These are phyloP conservation scores for Cercospora brassicicola DNA, from an alignment of 2,329 filamentous ascomycete species.

Conservation along the genomic window DNA sequence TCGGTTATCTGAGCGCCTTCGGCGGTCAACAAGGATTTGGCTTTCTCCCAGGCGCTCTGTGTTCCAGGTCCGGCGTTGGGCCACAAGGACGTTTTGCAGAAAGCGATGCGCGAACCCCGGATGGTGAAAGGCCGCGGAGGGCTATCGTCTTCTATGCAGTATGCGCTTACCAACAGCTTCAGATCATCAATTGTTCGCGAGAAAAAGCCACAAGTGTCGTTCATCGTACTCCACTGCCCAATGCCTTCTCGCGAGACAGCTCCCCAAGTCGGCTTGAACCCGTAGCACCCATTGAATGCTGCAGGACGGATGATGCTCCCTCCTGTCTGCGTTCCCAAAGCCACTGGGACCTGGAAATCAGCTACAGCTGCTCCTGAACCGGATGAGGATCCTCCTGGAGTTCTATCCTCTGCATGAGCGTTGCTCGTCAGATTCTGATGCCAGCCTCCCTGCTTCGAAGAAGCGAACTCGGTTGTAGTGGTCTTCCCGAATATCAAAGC, in stretches of 20 bases:
- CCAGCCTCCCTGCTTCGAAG: conserved; percentile 50
- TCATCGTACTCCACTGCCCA: conserved; percentile 57
- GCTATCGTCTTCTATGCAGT: background rate
- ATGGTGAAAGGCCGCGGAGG: conserved; percentile 40
- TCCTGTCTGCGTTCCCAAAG: conserved; percentile 65
- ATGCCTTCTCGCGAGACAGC: conserved; percentile 62
- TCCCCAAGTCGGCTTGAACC: conserved; percentile 64
- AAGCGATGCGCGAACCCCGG: conserved; percentile 50
- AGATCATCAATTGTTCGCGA: conserved; percentile 60
- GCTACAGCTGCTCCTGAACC: conserved; percentile 67
- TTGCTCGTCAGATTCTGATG: conserved; percentile 52
- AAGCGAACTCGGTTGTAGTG: conserved; percentile 64
- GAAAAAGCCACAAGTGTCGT: conserved; percentile 64
- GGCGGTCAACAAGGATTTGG: conserved; percentile 36
- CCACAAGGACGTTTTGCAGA: conserved; percentile 58
- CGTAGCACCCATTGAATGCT: conserved; percentile 65
- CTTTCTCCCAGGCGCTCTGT: conserved; percentile 38
- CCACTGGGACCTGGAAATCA: conserved; percentile 63
- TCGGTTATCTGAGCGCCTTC: conserved; percentile 59
- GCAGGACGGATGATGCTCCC: conserved; percentile 65
- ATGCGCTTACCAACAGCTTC: conserved; percentile 53
- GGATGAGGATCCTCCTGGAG: conserved; percentile 67
- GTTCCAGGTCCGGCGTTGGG: conserved; percentile 41
- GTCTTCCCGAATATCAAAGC: conserved; percentile 61
- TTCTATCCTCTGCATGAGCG: conserved; percentile 53